Evolutionary conservation across 306 rosid genomes (phyloP), one percentile per base, ranked within the genome.

Genomic region (Glycine latifolia): DNA sequence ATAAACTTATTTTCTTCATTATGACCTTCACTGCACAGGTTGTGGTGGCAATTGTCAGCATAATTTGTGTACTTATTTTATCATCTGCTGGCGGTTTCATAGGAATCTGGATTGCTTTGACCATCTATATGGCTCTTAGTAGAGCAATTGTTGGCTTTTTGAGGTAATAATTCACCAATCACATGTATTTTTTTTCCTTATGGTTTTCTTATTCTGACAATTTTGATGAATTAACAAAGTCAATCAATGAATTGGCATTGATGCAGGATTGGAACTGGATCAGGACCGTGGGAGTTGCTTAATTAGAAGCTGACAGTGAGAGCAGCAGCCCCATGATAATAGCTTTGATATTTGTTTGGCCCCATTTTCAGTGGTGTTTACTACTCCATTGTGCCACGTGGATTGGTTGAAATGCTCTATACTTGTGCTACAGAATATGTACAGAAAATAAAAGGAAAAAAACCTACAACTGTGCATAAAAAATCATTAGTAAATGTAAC

Each of bases 61-160:
- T 93, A 74, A 43, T 87, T 26, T 89, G 85, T 83, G 81, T 91
- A 54, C 85, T 90, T 75, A 5, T 88, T 58, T 87, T 90, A 77
- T 93, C 97, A 35, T 53, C 85, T 8, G 77, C 81, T 41, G 75
- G 63, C 15, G 94, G 95, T 9, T 93, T 91, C 84, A 65, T 88
- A 15, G 97, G 96, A 61, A 91, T 89, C 73, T 93, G 94, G 97
- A 50, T 88, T 63, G 94, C 97, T 50, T 82, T 93, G 84, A 86
- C 92, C 49, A 80, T 91, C 87, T 91, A 87, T 74, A 91, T 93
- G 96, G 86, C 85, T 85, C 91, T 91, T 8, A 85, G 97, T 8
- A 85, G 97, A 62, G 53, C 94, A 53, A 60, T 81, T 68, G 94
- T 90, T 31, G 96, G 97, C 14, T 83, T 91, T 76, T 86, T 89